A percentile compares a stretch with the other conserved stretches of the same genome.
These are phyloP conservation scores for Dactylonectria macrodidyma DNA, from an alignment of 2,329 filamentous ascomycete species.

Conservation along the genomic window DNA sequence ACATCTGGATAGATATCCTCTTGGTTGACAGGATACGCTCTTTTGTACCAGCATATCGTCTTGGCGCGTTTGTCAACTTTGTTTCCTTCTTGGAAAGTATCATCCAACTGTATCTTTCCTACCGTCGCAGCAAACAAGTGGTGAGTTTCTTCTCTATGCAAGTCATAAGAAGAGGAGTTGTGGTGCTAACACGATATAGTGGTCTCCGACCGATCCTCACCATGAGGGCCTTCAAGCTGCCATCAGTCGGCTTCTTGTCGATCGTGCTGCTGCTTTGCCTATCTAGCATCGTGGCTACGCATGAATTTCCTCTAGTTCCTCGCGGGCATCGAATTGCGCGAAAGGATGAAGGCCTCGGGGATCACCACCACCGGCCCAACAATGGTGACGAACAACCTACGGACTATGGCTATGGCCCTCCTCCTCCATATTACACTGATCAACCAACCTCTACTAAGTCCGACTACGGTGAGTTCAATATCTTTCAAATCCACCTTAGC, in stretches of 20 bases:
- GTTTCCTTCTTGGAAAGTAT: neutral
- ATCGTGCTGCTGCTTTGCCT: slow-evolving; percentile 45
- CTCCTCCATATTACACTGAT: slow-evolving; percentile 44
- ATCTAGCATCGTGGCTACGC: slow-evolving; percentile 25
- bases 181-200: slow-evolving; percentile 6
- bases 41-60: slow-evolving; percentile 8
- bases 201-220: slow-evolving; percentile 30
- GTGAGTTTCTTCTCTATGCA: neutral
- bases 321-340: slow-evolving; percentile 15
- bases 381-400: slow-evolving; percentile 27
- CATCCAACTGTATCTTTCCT: neutral
- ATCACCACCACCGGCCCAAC: slow-evolving; percentile 18
- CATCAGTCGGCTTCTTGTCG: slow-evolving; percentile 52
- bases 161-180: neutral
- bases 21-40: slow-evolving; percentile 2
- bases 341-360: slow-evolving; percentile 28
- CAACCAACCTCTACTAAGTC: slow-evolving; percentile 12
- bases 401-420: slow-evolving; percentile 38
- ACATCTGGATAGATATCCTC: neutral
- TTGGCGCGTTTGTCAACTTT: neutral
- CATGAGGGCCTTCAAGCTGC: slow-evolving; percentile 55
- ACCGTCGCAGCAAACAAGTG: neutral
- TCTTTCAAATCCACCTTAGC: accelerated
- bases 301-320: slow-evolving; percentile 15
- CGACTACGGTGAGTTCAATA: slow-evolving; percentile 31